These are phyloP conservation scores for Cryptococcus sp. DNA, from an alignment of 1,284 basidiomycete genomes.

Conservation along the genomic window DNA sequence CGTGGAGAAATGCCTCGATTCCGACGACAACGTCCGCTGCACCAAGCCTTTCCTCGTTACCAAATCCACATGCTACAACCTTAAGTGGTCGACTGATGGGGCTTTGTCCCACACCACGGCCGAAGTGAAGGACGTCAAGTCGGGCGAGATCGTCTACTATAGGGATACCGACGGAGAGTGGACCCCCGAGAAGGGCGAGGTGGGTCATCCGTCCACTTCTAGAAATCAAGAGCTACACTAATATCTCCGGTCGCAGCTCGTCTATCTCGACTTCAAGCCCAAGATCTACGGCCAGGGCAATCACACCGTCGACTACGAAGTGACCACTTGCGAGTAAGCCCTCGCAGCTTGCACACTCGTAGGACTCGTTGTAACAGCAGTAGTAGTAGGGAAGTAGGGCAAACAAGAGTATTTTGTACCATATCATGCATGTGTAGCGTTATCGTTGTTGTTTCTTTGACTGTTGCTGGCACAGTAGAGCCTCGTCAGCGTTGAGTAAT, in stretches of 20 bases:
- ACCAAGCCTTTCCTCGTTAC: conserved; percentile 49
- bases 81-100: conserved; percentile 52
- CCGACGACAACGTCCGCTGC: conserved; percentile 46
- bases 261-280: conserved; percentile 53
- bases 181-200: conserved; percentile 50
- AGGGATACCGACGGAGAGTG: conserved; percentile 51
- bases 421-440: neutral
- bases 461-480: no score
- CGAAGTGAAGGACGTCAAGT: conserved; percentile 49
- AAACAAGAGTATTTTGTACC: no score
- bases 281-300: conserved; percentile 46
- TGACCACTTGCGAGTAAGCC: conserved; percentile 45
- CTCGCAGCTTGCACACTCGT: no score
- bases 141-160: conserved; percentile 50
- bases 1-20: conserved; percentile 49
- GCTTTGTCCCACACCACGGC: conserved; percentile 50
- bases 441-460: neutral
- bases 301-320: conserved; percentile 47
- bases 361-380: neutral
- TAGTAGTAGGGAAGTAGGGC: no score
- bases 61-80: conserved; percentile 48
- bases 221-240: no score
- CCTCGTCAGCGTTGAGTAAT: no score
- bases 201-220: conserved; percentile 28
- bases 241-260: conserved; percentile 27